Base-by-base conservation (phyloP, 2,329 filamentous ascomycete genomes). In the Paracamarosporium sp. region DNA sequence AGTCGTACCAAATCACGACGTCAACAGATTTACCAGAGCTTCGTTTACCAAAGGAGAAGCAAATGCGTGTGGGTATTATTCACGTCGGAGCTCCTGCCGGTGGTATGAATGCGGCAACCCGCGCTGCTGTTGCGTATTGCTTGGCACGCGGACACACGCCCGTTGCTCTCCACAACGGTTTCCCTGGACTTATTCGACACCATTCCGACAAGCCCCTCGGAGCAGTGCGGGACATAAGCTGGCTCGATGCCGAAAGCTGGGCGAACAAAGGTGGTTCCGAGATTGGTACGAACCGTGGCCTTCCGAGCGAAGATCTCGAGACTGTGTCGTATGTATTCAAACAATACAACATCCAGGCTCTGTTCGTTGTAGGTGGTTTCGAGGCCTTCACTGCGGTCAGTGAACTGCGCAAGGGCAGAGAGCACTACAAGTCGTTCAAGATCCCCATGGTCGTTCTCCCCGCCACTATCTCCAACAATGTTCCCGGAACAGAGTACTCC, bases 381-480 rank as follows among this genome's bases (percentile, higher is more conserved):
- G 95, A 99, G 79, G 95, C 93, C 1, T 99, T 96, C 82, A 96
- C 95, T 56, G 90, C 95, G 2, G 85, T 97, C 31, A 92, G 91
- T 43, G 90, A 98, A 77, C 84, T 99, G 59, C 89, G 93, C 66
- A 87, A 91, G 80, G 93, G 90, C 13, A 85, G 93, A 55, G 85
- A 87, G 33, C 80, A 91, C 60, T 97, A 91, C 78, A 88, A 91
- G 11, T 89, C 90, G 1, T 90, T 99, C 73, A 93, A 92, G 77
- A 97, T 99, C 63, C 95, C 95, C 20, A 92, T 98, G 84, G 70
- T 90, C 52, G 85, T 97, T 40, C 84, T 99, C 25, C 95, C 95
- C 0, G 95, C 95, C n/a, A 99, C 95, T 9, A 94, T 99, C 67
- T 97, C 92, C 64, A 99, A 99, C 84, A 99, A 99, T 76, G 95